phyloP scores from a whole-genome alignment of 805 yeast genomes.

The Ogataea henricii region DNA sequence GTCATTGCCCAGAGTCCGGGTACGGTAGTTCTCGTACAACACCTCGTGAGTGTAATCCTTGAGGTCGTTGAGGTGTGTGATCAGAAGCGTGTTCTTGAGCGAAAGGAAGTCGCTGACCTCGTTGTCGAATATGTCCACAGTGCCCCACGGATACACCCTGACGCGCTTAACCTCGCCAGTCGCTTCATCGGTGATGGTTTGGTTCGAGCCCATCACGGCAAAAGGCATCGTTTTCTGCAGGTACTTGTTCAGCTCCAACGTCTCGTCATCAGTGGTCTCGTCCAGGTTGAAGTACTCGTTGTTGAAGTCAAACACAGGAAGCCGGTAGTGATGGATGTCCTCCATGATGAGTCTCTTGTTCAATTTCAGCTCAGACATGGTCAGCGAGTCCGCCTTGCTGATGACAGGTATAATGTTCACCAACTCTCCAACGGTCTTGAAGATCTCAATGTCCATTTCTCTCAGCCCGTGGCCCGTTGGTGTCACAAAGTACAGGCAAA shows the following conservation, averaged over 20 bases:
- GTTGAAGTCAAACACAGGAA: slow-evolving; percentile 80
- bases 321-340: slow-evolving; percentile 68
- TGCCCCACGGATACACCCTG: slow-evolving; percentile 70
- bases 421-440: slow-evolving; percentile 65
- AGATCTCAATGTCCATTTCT: slow-evolving; percentile 72
- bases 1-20: slow-evolving; percentile 45
- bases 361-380: slow-evolving; percentile 64
- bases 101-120: slow-evolving; percentile 78
- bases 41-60: slow-evolving; percentile 87
- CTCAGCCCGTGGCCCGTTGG: slow-evolving; percentile 66
- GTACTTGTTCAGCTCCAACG: slow-evolving; percentile 32
- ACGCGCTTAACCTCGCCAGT: slow-evolving; percentile 45
- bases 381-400: slow-evolving; percentile 77
- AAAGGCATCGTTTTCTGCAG: slow-evolving; percentile 59
- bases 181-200: slow-evolving; percentile 36
- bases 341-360: slow-evolving; percentile 76
- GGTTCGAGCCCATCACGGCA: slow-evolving; percentile 63
- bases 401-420: slow-evolving; percentile 86
- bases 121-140: slow-evolving; percentile 59
- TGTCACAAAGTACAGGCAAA: slow-evolving; percentile 73
- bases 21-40: slow-evolving; percentile 85
- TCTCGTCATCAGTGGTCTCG: slow-evolving; percentile 34
- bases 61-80: slow-evolving; percentile 83
- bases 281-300: slow-evolving; percentile 48
- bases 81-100: slow-evolving; percentile 74